These are phyloP conservation scores for Oryza longistaminata DNA, from an alignment of 176 grass and related monocot species.

Conservation along the genomic window DNA sequence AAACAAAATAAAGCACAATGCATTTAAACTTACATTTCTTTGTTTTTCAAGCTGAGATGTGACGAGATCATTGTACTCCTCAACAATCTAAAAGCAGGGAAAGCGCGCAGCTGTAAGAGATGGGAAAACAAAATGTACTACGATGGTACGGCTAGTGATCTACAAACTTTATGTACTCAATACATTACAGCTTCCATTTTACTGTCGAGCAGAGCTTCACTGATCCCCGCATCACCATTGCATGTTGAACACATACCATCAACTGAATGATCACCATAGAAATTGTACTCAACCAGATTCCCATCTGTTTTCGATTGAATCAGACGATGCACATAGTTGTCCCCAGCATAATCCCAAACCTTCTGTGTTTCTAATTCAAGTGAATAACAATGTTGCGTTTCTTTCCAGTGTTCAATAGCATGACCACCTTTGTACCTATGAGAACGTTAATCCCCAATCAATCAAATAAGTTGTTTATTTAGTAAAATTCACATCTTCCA, in stretches of 20 bases:
- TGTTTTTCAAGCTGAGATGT: slow-evolving; percentile 95
- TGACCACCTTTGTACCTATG: slow-evolving; percentile 86
- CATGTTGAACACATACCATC: slow-evolving; percentile 49
- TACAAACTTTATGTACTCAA: slow-evolving; percentile 35
- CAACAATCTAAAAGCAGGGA: slow-evolving; percentile 64
- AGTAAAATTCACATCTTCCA: slow-evolving; percentile 26
- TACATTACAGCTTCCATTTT: slow-evolving; percentile 95
- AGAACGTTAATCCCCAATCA: slow-evolving; percentile 10
- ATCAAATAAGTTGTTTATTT: slow-evolving; percentile 13
- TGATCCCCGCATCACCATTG: slow-evolving; percentile 58
- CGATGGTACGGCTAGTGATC: slow-evolving; percentile 20
- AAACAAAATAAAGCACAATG: slow-evolving; percentile 1
- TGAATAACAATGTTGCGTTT: slow-evolving; percentile 94
- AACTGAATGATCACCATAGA: slow-evolving; percentile 44
- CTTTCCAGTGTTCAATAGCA: slow-evolving; percentile 87
- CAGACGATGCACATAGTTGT: slow-evolving; percentile 93
- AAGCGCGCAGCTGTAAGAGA: slow-evolving; percentile 23
- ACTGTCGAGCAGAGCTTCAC: slow-evolving; percentile 83
- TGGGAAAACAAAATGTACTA: slow-evolving; percentile 26
- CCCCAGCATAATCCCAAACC: slow-evolving; percentile 98
- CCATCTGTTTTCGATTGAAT: slow-evolving; percentile 99
- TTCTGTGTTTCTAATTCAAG: slow-evolving; percentile 96
- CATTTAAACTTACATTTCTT: slow-evolving; percentile 79
- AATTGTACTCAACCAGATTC: slow-evolving; percentile 82
- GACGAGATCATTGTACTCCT: slow-evolving; percentile 92